Conservation (phyloP, 2,329 filamentous ascomycete species). For the Phyllosticta ampelicida region DNA sequence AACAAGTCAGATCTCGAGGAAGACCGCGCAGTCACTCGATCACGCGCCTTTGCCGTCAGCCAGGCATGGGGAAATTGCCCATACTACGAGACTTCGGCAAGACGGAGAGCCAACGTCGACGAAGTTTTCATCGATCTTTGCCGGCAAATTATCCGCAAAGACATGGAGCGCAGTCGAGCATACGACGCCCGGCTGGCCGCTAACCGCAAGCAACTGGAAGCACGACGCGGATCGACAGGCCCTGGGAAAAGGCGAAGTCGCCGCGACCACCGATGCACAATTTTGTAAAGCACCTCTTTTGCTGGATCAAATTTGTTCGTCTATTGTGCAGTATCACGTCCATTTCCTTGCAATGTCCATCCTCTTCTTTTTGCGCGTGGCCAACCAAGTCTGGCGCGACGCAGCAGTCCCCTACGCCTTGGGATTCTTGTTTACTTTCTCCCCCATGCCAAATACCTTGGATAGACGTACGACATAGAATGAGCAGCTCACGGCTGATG, state of each 20-base stretch:
- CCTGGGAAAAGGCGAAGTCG: constrained; percentile 3
- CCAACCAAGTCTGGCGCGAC: not conserved
- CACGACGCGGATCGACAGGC: constrained; percentile 2
- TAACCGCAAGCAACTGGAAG: constrained; percentile 1
- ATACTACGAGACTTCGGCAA: constrained; percentile 82
- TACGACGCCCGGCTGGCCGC: constrained; percentile 4
- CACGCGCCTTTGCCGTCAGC: constrained; percentile 73
- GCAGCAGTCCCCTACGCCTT: constrained; percentile 1
- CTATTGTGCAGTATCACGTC: not conserved
- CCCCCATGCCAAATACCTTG: constrained; percentile 1
- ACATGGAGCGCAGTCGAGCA: constrained; percentile 37
- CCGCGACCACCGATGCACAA: constrained; percentile 8
- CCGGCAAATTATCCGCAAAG: constrained; percentile 68
- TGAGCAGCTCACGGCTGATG: constrained; percentile 10
- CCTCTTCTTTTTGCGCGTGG: not conserved
- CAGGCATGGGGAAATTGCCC: constrained; percentile 77
- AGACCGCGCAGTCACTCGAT: constrained; percentile 65
- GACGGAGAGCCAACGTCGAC: constrained; percentile 76
- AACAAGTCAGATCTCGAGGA: constrained; percentile 90
- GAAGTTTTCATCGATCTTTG: constrained; percentile 82
- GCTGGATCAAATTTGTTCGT: not conserved
- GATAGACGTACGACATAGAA: constrained; percentile 11
- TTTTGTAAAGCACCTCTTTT: constrained; percentile 2
- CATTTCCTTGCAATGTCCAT: not conserved
- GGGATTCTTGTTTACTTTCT: not conserved